Evolutionary conservation across 2,329 filamentous ascomycete genomes (phyloP).

Genomic region (Phyllosticta capitalensis): DNA sequence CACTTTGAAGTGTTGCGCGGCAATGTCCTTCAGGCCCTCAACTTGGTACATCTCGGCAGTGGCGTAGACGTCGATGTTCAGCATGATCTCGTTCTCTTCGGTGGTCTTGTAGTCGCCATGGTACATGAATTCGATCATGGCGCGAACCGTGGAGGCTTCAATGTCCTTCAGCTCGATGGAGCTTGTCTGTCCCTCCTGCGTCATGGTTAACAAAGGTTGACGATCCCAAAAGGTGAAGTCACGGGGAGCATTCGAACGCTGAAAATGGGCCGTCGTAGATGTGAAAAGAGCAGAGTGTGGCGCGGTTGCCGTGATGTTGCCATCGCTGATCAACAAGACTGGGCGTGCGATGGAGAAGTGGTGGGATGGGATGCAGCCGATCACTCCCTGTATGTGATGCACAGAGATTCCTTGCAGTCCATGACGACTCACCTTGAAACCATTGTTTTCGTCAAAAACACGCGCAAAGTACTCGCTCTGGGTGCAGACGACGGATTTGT

Average conservation of each 20-base stretch:
- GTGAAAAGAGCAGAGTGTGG: too few relatives aligned
- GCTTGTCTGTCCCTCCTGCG: neutral
- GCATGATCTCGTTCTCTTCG: neutral
- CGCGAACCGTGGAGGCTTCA: neutral
- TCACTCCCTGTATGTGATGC: too few relatives aligned
- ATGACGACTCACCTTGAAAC: neutral
- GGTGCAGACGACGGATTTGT: neutral
- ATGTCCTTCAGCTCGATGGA: neutral
- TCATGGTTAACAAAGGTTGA: neutral
- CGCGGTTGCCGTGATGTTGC: too few relatives aligned
- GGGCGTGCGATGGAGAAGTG: too few relatives aligned
- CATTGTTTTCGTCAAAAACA: neutral
- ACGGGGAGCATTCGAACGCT: too few relatives aligned
- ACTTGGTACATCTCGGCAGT: neutral
- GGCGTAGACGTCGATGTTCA: neutral
- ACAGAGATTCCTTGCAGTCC: too few relatives aligned
- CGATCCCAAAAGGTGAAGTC: too few relatives aligned
- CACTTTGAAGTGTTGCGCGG: neutral
- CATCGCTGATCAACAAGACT: too few relatives aligned
- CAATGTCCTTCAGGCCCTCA: neutral
- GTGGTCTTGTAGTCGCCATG: constrained; percentile 10
- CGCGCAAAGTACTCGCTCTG: neutral
- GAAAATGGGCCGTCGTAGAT: too few relatives aligned
- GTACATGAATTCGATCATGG: constrained; percentile 9
- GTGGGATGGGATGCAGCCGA: too few relatives aligned